Evolutionary conservation across 2,329 filamentous ascomycete species (phyloP).

Genomic region (Aspergillus hiratsukae): DNA sequence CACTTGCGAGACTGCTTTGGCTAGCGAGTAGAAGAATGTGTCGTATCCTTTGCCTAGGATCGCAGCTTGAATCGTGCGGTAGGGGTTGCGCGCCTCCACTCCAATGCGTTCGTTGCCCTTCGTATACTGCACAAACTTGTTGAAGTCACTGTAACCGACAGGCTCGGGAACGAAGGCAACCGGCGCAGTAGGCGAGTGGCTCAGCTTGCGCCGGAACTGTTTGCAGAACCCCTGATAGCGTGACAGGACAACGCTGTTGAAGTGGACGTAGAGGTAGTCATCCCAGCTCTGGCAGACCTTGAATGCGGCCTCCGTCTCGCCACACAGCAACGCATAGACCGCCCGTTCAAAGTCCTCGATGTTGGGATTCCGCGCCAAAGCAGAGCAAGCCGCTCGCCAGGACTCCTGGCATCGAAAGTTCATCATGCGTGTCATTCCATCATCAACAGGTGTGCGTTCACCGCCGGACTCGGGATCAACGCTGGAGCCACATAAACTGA

Average conservation of each 20-base stretch:
- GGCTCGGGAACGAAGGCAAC: conserved; percentile 57
- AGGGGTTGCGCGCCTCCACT: conserved; percentile 40
- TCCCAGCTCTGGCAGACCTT: conserved; percentile 76
- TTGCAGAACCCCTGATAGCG: conserved; percentile 69
- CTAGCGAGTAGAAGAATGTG: conserved; percentile 38
- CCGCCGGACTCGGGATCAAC: conserved; percentile 25
- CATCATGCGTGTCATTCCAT: conserved; percentile 40
- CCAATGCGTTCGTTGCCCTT: conserved; percentile 33
- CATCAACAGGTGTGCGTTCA: conserved; percentile 29
- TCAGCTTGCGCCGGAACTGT: conserved; percentile 40
- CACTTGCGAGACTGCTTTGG: conserved; percentile 38
- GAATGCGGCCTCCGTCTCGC: conserved; percentile 73
- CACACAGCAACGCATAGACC: conserved; percentile 85
- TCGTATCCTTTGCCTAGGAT: conserved; percentile 42
- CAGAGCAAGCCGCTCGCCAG: conserved; percentile 36
- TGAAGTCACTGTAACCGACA: conserved; percentile 35
- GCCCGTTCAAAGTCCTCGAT: conserved; percentile 77
- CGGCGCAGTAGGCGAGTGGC: conserved; percentile 53
- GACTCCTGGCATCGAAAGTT: conserved; percentile 36
- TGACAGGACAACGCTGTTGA: conserved; percentile 76
- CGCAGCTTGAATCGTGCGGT: conserved; percentile 41
- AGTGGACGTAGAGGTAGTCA: conserved; percentile 79
- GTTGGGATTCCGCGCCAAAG: conserved; percentile 57
- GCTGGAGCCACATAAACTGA: conserved; percentile 65
- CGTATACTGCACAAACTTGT: conserved; percentile 35